A percentile compares a stretch with the other conserved stretches of the same genome.
phyloP scores from a whole-genome alignment of 169 alveolate species.

The Blepharisma undulans region DNA sequence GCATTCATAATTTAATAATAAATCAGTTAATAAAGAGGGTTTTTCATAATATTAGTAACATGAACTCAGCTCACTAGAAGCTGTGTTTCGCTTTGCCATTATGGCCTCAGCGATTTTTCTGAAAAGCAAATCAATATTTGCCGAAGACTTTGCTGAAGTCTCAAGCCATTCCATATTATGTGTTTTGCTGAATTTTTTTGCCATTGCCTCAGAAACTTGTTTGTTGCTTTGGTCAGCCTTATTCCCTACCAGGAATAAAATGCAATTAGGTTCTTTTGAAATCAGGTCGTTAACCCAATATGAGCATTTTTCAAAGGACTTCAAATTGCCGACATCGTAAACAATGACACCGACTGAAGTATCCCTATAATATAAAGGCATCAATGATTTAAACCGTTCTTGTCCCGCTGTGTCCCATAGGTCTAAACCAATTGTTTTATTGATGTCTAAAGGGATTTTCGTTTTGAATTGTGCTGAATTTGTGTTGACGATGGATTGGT shows the following conservation, averaged over 20 bases:
- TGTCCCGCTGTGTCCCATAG: slow-evolving; percentile 85
- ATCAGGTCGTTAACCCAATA: slow-evolving; percentile 48
- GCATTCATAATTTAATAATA: background rate
- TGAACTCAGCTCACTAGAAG: background rate
- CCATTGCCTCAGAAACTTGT: background rate
- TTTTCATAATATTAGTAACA: background rate
- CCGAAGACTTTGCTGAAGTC: background rate
- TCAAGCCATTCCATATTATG: background rate
- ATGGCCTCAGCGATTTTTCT: background rate
- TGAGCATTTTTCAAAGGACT: slow-evolving; percentile 69
- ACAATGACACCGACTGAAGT: slow-evolving; percentile 65
- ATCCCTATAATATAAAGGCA: slow-evolving; percentile 76
- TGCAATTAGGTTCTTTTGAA: background rate
- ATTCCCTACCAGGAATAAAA: background rate
- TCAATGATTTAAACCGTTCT: slow-evolving; percentile 71
- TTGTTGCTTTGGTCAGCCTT: background rate
- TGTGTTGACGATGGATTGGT: slow-evolving; percentile 46
- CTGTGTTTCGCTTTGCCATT: background rate
- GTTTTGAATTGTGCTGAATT: background rate
- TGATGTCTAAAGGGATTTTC: background rate
- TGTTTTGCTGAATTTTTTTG: background rate
- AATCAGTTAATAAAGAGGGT: background rate
- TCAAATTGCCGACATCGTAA: slow-evolving; percentile 57
- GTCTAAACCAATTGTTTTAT: slow-evolving; percentile 58
- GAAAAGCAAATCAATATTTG: background rate